A percentile compares a stretch with the other conserved stretches of the same genome.
Conservation (phyloP, 2,329 filamentous ascomycete genomes). For the Aureobasidium namibiae region DNA sequence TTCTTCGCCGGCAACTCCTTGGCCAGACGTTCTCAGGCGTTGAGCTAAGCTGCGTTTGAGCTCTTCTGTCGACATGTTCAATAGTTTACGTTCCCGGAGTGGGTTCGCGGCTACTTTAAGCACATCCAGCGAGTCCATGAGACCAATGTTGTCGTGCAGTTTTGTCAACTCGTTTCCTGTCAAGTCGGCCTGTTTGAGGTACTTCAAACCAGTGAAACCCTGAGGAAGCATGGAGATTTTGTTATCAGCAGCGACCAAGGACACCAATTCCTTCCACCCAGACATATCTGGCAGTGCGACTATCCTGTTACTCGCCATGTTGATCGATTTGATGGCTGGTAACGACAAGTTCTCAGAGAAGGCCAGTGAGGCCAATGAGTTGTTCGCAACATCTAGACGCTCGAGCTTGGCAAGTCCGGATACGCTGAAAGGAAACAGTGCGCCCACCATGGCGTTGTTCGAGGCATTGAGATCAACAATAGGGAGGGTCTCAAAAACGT, state of each 20-base stretch:
- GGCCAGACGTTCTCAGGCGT: conserved; percentile 48
- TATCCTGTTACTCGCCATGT: conserved; percentile 74
- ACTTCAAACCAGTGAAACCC: conserved; percentile 60
- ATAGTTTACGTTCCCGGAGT: conserved; percentile 76
- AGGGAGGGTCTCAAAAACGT: conserved; percentile 57
- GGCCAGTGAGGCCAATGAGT: conserved; percentile 54
- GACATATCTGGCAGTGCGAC: conserved; percentile 63
- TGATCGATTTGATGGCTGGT: conserved; percentile 64
- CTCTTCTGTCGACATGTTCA: conserved; percentile 70
- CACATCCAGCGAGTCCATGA: conserved; percentile 69
- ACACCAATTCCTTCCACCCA: conserved; percentile 65
- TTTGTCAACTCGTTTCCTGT: conserved; percentile 73
- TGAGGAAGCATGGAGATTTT: conserved; percentile 65
- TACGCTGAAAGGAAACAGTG: conserved; percentile 58
- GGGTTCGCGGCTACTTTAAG: conserved; percentile 84
- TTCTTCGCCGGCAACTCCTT: conserved; percentile 27
- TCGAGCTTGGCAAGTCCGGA: conserved; percentile 51
- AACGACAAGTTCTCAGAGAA: conserved; percentile 48
- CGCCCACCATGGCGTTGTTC: conserved; percentile 70
- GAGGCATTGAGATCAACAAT: conserved; percentile 65
- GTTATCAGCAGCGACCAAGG: conserved; percentile 74
- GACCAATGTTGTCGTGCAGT: conserved; percentile 66
- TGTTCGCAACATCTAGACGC: conserved; percentile 67
- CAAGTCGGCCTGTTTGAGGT: conserved; percentile 70
- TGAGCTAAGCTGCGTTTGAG: conserved; percentile 65